A percentile compares a stretch with the other conserved stretches of the same genome.
Conservation (phyloP, 1,284 basidiomycete species). For the Volvariella surrecta region DNA sequence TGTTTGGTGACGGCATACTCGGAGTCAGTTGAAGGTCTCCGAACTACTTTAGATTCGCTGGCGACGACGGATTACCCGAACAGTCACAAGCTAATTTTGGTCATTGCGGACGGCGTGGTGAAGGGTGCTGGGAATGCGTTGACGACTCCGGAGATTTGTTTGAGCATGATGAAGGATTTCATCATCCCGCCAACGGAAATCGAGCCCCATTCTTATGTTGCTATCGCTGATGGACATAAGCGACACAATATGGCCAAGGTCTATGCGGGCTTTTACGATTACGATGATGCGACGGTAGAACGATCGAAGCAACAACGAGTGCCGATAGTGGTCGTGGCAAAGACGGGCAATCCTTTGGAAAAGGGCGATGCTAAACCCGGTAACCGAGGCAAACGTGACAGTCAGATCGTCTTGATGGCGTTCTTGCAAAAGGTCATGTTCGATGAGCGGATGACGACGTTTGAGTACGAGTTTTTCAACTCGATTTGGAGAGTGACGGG, state of each 20-base stretch:
- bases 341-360: conserved; percentile 90
- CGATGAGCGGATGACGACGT: conserved; percentile 98
- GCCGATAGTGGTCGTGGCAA: conserved; percentile 92
- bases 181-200: conserved; percentile 81
- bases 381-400: conserved; percentile 98
- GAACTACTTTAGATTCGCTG: conserved; percentile 95
- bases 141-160: conserved; percentile 90
- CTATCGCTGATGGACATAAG: conserved; percentile 98
- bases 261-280: conserved; percentile 95
- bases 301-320: conserved; percentile 94
- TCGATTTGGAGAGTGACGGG: conserved; percentile 92
- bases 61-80: conserved; percentile 99
- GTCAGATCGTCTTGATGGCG: conserved; percentile 95
- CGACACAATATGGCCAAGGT: conserved; percentile 99
- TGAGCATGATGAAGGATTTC: conserved; percentile 98
- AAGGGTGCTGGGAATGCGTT: conserved; percentile 86
- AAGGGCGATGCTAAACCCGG: conserved; percentile 88
- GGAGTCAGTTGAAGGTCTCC: conserved; percentile 92
- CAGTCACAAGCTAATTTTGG: conserved; percentile 91
- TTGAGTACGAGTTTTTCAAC: conserved; percentile 99
- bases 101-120: conserved; percentile 98
- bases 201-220: conserved; percentile 93
- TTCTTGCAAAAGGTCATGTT: conserved; percentile 99
- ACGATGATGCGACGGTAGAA: conserved; percentile 91
- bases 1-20: conserved; percentile 98